A percentile compares a stretch with the other conserved stretches of the same genome.
Conservation (phyloP, 2,329 filamentous ascomycete genomes). For the Leptographium galeiforme region DNA sequence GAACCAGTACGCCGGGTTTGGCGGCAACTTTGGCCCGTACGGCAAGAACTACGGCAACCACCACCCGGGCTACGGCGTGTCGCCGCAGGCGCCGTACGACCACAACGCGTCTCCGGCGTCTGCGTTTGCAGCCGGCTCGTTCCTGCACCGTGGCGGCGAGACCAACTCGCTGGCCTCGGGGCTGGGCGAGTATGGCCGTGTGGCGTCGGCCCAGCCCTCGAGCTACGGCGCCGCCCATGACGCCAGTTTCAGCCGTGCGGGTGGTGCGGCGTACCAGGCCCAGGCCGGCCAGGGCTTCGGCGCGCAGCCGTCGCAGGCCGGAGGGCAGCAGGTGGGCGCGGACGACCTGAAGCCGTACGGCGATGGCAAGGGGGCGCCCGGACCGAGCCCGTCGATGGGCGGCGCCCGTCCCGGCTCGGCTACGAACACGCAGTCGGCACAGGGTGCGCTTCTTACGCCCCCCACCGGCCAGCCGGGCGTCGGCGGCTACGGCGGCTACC, state of each 20-base stretch:
- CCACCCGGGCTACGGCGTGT: slow-evolving; percentile 30
- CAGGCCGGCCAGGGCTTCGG: slow-evolving; percentile 41
- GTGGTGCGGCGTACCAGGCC: slow-evolving; percentile 36
- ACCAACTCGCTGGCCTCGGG: slow-evolving; percentile 30
- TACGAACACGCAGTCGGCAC: slow-evolving; percentile 37
- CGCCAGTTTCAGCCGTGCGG: slow-evolving; percentile 34
- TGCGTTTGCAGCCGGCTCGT: slow-evolving; percentile 36
- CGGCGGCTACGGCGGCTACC: slow-evolving; percentile 42
- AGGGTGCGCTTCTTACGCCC: slow-evolving; percentile 40
- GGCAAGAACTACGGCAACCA: slow-evolving; percentile 45
- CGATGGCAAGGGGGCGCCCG: slow-evolving; percentile 38
- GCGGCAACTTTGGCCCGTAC: slow-evolving; percentile 39
- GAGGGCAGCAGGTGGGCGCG: slow-evolving; percentile 24
- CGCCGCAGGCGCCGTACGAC: slow-evolving; percentile 25
- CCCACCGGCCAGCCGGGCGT: slow-evolving; percentile 40
- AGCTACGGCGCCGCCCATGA: slow-evolving; percentile 42
- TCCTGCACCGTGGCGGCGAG: slow-evolving; percentile 34
- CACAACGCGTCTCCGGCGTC: slow-evolving; percentile 39
- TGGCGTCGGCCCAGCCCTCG: slow-evolving; percentile 26
- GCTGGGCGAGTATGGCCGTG: slow-evolving; percentile 39
- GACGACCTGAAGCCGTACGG: slow-evolving; percentile 49
- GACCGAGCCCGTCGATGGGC: slow-evolving; percentile 42
- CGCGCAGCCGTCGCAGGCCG: slow-evolving; percentile 32
- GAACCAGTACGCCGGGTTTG: slow-evolving; percentile 25
- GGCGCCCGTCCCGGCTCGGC: slow-evolving; percentile 45